Evolutionary conservation across 805 yeast genomes (phyloP).

Genomic region (Kodamaea laetipori): DNA sequence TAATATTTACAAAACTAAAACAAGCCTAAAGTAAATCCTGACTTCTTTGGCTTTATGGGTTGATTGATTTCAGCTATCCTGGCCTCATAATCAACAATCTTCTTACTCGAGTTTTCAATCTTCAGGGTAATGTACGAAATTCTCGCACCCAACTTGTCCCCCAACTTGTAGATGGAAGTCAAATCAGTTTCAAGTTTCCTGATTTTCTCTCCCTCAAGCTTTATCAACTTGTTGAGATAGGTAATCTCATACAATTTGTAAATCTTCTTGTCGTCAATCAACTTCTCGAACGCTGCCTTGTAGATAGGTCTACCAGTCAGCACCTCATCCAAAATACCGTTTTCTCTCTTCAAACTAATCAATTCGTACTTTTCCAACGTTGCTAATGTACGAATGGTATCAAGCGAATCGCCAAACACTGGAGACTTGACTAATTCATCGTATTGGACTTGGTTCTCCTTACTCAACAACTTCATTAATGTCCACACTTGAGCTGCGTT

Average conservation of each 20-base stretch:
- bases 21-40: neutral
- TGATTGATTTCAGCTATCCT: slow-evolving; percentile 25
- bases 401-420: slow-evolving; percentile 57
- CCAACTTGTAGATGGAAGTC: slow-evolving; percentile 52
- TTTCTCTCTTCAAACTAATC: slow-evolving; percentile 68
- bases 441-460: slow-evolving; percentile 46
- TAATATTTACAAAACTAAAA: neutral
- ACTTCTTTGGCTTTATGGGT: neutral
- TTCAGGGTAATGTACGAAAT: slow-evolving; percentile 67
- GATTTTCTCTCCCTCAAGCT: slow-evolving; percentile 63
- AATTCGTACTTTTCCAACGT: slow-evolving; percentile 81
- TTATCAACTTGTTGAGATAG: slow-evolving; percentile 55
- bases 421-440: slow-evolving; percentile 58
- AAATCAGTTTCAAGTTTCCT: slow-evolving; percentile 71
- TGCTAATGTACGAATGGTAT: slow-evolving; percentile 49
- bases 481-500: slow-evolving; percentile 87
- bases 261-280: slow-evolving; percentile 59
- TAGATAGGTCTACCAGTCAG: slow-evolving; percentile 83
- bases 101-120: slow-evolving; percentile 60
- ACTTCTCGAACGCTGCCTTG: slow-evolving; percentile 71
- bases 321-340: slow-evolving; percentile 70
- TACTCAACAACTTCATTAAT: slow-evolving; percentile 64
- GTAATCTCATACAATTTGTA: slow-evolving; percentile 65
- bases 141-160: slow-evolving; percentile 61
- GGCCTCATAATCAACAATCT: slow-evolving; percentile 33